phyloP scores from a whole-genome alignment of 2,329 filamentous ascomycete genomes.

The Scortechinia acanthostroma region DNA sequence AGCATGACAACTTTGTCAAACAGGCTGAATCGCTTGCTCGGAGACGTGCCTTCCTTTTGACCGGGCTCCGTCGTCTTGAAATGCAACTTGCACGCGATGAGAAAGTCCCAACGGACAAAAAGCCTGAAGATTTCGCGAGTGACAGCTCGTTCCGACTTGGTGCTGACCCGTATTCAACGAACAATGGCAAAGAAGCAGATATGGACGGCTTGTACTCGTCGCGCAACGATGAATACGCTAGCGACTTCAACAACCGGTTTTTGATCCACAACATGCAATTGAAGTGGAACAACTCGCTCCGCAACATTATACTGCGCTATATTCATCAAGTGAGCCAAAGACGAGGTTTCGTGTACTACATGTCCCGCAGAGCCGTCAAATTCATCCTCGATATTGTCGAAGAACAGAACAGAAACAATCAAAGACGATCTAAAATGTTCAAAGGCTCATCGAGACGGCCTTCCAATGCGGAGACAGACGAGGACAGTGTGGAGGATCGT shows the following conservation, averaged over 20 bases:
- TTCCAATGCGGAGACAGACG: slow-evolving; percentile 4
- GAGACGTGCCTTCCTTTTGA: slow-evolving; percentile 8
- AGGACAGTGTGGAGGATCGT: not conserved
- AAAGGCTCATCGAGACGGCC: not conserved
- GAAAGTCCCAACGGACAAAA: not conserved
- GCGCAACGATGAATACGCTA: slow-evolving; percentile 56
- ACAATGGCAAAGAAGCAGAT: not conserved
- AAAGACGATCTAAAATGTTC: slow-evolving; percentile 13
- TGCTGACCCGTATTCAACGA: not conserved
- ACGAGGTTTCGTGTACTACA: slow-evolving; percentile 71
- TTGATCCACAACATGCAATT: slow-evolving; percentile 71
- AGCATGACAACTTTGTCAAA: slow-evolving; percentile 28
- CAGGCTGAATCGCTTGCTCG: slow-evolving; percentile 16
- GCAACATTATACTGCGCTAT: slow-evolving; percentile 70
- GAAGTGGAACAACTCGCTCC: slow-evolving; percentile 70
- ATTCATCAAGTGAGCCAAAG: slow-evolving; percentile 72
- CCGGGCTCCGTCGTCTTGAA: slow-evolving; percentile 10
- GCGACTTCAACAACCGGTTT: slow-evolving; percentile 72
- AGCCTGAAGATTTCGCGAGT: not conserved
- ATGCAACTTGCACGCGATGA: slow-evolving; percentile 11
- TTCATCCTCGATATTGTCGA: slow-evolving; percentile 73
- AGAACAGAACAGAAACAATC: slow-evolving; percentile 55
- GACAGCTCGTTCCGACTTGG: not conserved
- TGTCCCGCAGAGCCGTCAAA: slow-evolving; percentile 68
- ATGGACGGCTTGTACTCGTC: slow-evolving; percentile 27